Percentiles rank a stretch among this genome's conserved stretches.
phyloP scores from a whole-genome alignment of 768 basidiomycete species.

The Pholiota microspora region DNA sequence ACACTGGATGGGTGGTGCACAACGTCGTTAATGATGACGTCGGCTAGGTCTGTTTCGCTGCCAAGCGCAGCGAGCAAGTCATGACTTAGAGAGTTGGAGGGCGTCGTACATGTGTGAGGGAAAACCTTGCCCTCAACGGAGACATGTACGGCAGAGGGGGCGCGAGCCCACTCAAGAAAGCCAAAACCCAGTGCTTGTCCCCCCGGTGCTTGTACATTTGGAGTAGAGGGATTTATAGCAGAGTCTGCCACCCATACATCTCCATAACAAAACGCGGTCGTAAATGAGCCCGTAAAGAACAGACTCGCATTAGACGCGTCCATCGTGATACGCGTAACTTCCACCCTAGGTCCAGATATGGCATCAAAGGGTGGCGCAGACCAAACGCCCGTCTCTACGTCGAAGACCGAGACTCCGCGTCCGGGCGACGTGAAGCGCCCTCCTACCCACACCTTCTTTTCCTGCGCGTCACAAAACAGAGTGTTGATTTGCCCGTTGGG shows the following conservation, averaged over 20 bases:
- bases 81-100: constrained; percentile 59
- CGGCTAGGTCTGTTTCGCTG: constrained; percentile 33
- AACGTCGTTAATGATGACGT: constrained; percentile 44
- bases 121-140: constrained; percentile 50
- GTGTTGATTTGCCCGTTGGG: constrained; percentile 74
- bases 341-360: constrained; percentile 63
- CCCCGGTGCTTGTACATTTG: too few species aligned
- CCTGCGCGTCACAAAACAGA: constrained; percentile 71
- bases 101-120: constrained; percentile 68
- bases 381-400: constrained; percentile 67
- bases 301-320: constrained; percentile 70
- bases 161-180: constrained; percentile 84
- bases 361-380: constrained; percentile 77
- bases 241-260: too few species aligned
- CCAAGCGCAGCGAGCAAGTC: constrained; percentile 66
- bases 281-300: constrained; percentile 88
- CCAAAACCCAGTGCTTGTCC: constrained; percentile 55
- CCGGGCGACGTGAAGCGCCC: constrained; percentile 72
- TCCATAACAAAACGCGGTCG: constrained; percentile 65
- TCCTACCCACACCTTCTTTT: constrained; percentile 73
- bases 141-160: constrained; percentile 26
- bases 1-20: constrained; percentile 64
- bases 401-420: constrained; percentile 69
- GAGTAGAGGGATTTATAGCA: constrained; percentile 22
- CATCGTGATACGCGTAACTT: constrained; percentile 73